phyloP scores from a whole-genome alignment of 768 basidiomycete genomes.

The Pulveroboletus frians region DNA sequence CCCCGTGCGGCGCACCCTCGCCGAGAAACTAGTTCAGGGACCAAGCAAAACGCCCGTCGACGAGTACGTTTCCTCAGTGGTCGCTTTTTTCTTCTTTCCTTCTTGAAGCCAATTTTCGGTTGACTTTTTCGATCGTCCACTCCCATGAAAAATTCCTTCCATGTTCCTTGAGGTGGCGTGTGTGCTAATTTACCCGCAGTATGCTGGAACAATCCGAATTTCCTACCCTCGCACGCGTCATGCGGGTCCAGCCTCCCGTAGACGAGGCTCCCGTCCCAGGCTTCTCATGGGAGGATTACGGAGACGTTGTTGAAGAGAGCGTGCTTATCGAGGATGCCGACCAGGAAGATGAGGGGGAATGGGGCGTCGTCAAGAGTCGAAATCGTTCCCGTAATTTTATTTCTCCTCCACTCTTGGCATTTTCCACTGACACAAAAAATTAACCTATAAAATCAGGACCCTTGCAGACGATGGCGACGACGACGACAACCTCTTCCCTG shows the following conservation, averaged over 20 bases:
- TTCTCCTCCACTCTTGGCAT: neutral
- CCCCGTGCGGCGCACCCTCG: conserved; percentile 41
- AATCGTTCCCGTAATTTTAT: conserved; percentile 37
- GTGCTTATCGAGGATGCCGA: conserved; percentile 53
- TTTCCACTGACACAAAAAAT: conserved; percentile 1
- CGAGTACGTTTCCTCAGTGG: conserved; percentile 44
- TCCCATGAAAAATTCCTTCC: neutral
- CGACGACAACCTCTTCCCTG: conserved; percentile 5
- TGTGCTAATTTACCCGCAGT: conserved; percentile 33
- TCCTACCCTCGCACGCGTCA: conserved; percentile 55
- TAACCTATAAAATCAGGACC: conserved; percentile 8
- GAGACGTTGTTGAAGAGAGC: conserved; percentile 46
- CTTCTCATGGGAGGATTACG: conserved; percentile 75
- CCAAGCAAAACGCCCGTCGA: conserved; percentile 63
- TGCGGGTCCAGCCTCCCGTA: conserved; percentile 58
- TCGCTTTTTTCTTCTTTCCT: neutral
- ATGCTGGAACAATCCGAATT: conserved; percentile 59
- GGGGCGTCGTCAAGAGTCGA: conserved; percentile 69
- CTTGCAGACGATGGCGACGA: neutral
- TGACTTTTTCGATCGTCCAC: neutral
- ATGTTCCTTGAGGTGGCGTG: neutral
- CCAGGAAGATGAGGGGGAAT: conserved; percentile 68
- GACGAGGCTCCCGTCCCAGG: conserved; percentile 57
- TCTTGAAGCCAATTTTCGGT: neutral
- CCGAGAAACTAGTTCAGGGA: conserved; percentile 62